A percentile compares a stretch with the other conserved stretches of the same genome.
Evolutionary conservation across 73 alveolate genomes (phyloP).

Genomic region (Paramecium pentaurelia): DNA sequence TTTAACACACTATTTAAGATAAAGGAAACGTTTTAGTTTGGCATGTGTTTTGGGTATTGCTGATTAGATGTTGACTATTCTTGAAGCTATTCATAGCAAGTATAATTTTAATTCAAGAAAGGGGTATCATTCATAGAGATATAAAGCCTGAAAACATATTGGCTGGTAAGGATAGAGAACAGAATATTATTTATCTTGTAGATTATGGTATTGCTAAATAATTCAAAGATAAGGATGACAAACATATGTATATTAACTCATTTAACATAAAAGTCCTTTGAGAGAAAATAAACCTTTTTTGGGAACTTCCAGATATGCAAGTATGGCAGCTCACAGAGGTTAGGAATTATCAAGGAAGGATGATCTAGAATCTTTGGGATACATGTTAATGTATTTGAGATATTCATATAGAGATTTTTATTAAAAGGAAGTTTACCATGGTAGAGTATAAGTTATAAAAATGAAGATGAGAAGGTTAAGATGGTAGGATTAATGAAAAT

Average conservation of each 20-base stretch:
- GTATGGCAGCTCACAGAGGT: slow-evolving; percentile 79
- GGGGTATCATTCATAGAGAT: slow-evolving; percentile 66
- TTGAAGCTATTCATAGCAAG: slow-evolving; percentile 61
- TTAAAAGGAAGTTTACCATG: slow-evolving; percentile 83
- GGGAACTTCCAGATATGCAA: slow-evolving; percentile 82
- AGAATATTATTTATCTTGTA: slow-evolving; percentile 46
- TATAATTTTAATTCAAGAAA: neutral
- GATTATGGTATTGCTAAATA: slow-evolving; percentile 67
- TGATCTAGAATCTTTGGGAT: slow-evolving; percentile 79
- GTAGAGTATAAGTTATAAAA: slow-evolving; percentile 87
- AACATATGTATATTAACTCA: neutral
- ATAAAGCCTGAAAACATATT: slow-evolving; percentile 66
- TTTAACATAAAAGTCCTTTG: neutral
- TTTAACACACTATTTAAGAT: slow-evolving; percentile 43
- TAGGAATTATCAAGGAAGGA: slow-evolving; percentile 85
- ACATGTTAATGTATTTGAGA: slow-evolving; percentile 62
- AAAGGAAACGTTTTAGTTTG: slow-evolving; percentile 45
- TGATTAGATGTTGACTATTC: slow-evolving; percentile 60
- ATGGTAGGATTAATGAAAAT: slow-evolving; percentile 81
- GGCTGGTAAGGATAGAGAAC: slow-evolving; percentile 59
- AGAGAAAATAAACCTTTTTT: slow-evolving; percentile 73
- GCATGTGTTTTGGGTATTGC: slow-evolving; percentile 61
- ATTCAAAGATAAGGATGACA: slow-evolving; percentile 29
- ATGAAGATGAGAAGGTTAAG: slow-evolving; percentile 87
- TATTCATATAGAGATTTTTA: slow-evolving; percentile 48